Evolutionary conservation across 2,329 filamentous ascomycete species (phyloP), one percentile per base, ranked within the genome.

Genomic region (Elsinoe perseae): DNA sequence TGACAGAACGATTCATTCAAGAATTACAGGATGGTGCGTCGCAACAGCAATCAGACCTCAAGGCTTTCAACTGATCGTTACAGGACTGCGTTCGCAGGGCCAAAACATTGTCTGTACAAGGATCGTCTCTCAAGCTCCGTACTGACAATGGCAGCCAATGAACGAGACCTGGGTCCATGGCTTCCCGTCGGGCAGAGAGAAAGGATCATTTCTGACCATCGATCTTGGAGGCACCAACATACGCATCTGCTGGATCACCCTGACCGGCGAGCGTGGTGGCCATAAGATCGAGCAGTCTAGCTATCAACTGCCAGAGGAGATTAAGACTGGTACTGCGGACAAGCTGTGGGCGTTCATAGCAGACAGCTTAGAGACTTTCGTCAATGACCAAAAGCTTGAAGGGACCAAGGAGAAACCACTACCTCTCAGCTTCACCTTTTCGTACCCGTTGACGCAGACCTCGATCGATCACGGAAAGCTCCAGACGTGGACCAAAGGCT

Each of bases 141-240:
- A 40, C 28, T 48, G 55, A 38, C 27, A 1, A 27, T 10, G 12
- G 44, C 64, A 95, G 89, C 92, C 92, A 61, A 97, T 97, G 92
- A 96, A 95, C 73, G 87, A 92, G 58, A 96, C 92, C 58, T 97
- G 92, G 92, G 91, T 95, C 59, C 90, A 96, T 84, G 83, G 83
- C 50, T 91, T 89, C 71, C 92, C 92, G 36, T 86, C 87, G 68
- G 92, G 92, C 62, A 71, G 91, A 64, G 92, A 96, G 73, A 87
- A 84, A 2, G 92, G 92, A 61, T 92, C 85, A 23, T 96, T 84
- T 71, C 79, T 97, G 48, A 91, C 92, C 60, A 79, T 97, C 54
- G 92, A 97, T 69, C 95, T 97, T 87, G 92, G 92, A 60, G 92
- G 92, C 65, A 97, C 92, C 66, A 96, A 96, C 73, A 76, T 97